Conservation (phyloP, 2,329 filamentous ascomycete genomes). For the Neofusicoccum parvum region DNA sequence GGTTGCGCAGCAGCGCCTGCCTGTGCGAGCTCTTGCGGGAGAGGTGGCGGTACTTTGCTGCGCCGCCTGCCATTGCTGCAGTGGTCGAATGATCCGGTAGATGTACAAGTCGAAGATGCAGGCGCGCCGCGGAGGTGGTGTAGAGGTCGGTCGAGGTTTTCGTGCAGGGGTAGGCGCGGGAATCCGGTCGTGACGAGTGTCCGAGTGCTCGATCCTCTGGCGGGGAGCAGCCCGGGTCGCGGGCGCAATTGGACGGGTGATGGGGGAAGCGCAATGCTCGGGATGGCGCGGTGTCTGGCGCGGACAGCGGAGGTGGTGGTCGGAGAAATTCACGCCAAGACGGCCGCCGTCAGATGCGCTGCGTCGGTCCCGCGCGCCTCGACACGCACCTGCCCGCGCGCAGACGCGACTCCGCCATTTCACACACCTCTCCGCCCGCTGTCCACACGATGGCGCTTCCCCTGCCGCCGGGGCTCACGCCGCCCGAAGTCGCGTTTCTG, state of each 20-base stretch:
- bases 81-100: neutral
- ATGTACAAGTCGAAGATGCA: neutral
- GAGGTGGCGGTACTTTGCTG: constrained; percentile 85
- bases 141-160: neutral
- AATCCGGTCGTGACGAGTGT: neutral
- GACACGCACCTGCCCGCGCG: neutral
- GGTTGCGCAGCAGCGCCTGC: constrained; percentile 88
- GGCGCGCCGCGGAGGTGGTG: constrained; percentile 12
- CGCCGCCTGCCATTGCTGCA: constrained; percentile 77
- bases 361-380: constrained; percentile 6
- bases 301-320: neutral
- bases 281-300: neutral
- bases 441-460: constrained; percentile 59
- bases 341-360: neutral
- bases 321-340: constrained; percentile 20
- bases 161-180: too few relatives aligned
- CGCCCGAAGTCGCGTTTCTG: constrained; percentile 87
- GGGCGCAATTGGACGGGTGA: constrained; percentile 1
- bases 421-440: constrained; percentile 2
- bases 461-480: constrained; percentile 69
- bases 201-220: neutral
- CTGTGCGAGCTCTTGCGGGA: constrained; percentile 84
- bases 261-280: neutral
- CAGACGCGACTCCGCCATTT: constrained; percentile 2
- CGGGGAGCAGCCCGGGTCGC: neutral